Conservation (phyloP, 2,329 filamentous ascomycete genomes). For the Ophiocordyceps robertsii region DNA sequence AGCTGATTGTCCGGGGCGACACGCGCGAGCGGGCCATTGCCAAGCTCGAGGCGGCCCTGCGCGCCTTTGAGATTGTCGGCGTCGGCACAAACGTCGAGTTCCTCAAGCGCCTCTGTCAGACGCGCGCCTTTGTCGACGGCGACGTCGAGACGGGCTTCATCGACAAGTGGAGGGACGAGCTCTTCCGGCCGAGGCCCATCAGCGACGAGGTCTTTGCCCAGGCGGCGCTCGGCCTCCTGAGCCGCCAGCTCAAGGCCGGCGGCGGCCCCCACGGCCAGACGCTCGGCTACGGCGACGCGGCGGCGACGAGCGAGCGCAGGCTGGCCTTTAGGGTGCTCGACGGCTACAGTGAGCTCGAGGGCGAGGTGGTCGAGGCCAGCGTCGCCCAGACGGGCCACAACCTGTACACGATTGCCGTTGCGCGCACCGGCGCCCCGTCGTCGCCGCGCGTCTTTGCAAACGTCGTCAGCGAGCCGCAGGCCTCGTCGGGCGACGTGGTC, state of each 20-base stretch:
- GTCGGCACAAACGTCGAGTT: conserved; percentile 96
- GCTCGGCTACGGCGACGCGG: conserved; percentile 40
- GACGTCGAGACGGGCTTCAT: conserved; percentile 96
- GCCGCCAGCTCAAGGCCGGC: conserved; percentile 27
- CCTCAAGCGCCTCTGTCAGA: conserved; percentile 73
- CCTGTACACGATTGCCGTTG: conserved; percentile 32
- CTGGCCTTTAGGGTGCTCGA: conserved; percentile 45
- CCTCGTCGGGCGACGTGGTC: conserved; percentile 12
- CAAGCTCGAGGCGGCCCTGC: conserved; percentile 67
- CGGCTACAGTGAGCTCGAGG: conserved; percentile 47
- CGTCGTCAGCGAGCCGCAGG: conserved; percentile 26
- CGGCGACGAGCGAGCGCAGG: conserved; percentile 27
- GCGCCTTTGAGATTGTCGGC: conserved; percentile 84
- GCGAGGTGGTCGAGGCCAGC: conserved; percentile 42
- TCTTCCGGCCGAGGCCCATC: conserved; percentile 54
- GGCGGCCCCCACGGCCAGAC: conserved; percentile 30
- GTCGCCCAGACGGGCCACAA: conserved; percentile 33
- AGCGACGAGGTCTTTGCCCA: conserved; percentile 70
- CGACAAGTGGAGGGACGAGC: conserved; percentile 66
- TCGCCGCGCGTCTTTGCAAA: conserved; percentile 26
- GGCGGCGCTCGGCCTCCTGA: conserved; percentile 65
- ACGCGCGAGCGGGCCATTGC: conserved; percentile 70
- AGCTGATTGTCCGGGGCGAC: conserved; percentile 79
- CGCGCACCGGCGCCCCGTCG: conserved; percentile 24
- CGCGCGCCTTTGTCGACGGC: conserved; percentile 68